Percentiles rank a stretch among this genome's conserved stretches.
Conservation (phyloP, 257 asterid genomes). For the Solanum lycopersicoides region DNA sequence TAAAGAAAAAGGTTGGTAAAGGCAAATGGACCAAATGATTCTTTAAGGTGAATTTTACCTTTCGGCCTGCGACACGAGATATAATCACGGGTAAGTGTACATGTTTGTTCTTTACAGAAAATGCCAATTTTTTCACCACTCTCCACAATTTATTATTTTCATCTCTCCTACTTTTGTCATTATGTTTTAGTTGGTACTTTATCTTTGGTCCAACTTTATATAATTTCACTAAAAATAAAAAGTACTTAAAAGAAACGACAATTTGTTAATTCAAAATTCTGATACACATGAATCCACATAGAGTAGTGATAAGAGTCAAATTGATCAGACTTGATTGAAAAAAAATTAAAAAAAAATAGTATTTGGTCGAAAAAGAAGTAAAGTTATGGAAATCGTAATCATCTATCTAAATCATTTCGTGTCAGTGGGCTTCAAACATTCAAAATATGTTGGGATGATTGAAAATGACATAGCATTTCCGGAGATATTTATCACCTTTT, state of each 20-base stretch:
- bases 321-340: background rate
- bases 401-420: background rate
- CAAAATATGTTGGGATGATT: background rate
- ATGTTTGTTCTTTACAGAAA: background rate
- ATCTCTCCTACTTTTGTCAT: background rate
- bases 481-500: background rate
- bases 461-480: background rate
- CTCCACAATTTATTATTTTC: background rate
- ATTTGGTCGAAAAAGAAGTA: background rate
- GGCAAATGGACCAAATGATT: conserved; percentile 4
- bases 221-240: background rate
- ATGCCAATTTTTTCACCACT: background rate
- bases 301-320: background rate
- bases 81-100: background rate
- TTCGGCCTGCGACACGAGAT: conserved; percentile 15
- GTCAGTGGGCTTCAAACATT: background rate
- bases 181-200: background rate
- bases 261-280: background rate
- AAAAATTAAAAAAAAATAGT: too few relatives aligned
- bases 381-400: background rate
- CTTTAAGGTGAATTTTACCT: conserved; percentile 5
- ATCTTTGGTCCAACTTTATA: background rate
- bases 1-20: background rate
- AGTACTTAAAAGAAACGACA: background rate
- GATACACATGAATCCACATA: background rate